Evolutionary conservation across 2,329 filamentous ascomycete genomes (phyloP), one percentile per base, ranked within the genome.

Genomic region (Cordyceps tenuipes): DNA sequence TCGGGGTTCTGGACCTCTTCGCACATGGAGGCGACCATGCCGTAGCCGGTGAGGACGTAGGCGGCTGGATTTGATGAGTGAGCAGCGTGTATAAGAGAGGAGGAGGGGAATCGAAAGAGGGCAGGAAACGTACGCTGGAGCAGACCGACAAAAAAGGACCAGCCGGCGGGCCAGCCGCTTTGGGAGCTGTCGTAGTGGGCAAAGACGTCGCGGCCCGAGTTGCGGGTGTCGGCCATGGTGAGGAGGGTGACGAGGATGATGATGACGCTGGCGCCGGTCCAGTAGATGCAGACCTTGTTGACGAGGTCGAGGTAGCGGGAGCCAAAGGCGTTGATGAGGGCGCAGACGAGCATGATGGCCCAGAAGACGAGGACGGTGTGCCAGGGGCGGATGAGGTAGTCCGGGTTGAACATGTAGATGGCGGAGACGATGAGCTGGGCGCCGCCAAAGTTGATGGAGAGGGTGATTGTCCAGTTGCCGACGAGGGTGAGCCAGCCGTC

Each of bases 301-400:
- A 91, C 78, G 41, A 82, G 76, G 2, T 88, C 87, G 36, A 91
- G 76, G 9, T 85, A 70, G 1, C 68, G 64, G n/a, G 73, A 73
- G 31, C 81, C 78, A 64, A 90, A 87, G 7, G 84, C 83, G 64
- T 90, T 91, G 70, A 90, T 76, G 58, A 83, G 62, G 63, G 89
- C 85, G 48, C 85, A 86, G 19, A 82, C 73, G 36, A 86, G 62
- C 62, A 84, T 87, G 66, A 86, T 85, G 19, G 76, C 86, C 66
- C 88, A 82, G 71, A 90, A 91, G 64, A 90, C 87, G 50, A 90
- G 74, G 68, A 91, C 90, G 60, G 89, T 86, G 70, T 91, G 87
- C 85, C 87, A 90, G 23, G 80, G 67, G 64, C 86, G 74, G 3
- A 82, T 67, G 46, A 78, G 76, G 67, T 85, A 90, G 62, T 73